Evolutionary conservation across 768 basidiomycete genomes (phyloP).

Genomic region (Pleurotus eryngii): DNA sequence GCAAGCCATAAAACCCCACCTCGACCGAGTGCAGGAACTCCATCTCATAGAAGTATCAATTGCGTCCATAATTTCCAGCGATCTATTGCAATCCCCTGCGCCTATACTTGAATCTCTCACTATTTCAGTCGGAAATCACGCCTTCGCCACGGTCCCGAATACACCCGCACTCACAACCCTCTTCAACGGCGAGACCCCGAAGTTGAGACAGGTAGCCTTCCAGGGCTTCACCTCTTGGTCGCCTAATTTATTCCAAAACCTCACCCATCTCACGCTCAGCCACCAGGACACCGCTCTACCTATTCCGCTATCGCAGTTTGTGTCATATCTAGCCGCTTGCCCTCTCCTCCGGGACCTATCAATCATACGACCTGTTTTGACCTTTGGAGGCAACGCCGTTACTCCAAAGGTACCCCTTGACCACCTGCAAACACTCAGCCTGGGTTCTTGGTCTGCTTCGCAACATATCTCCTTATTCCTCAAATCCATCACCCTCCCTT

Average conservation of each 20-base stretch:
- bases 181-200: background rate
- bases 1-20: background rate
- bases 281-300: background rate
- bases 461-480: conserved; percentile 3
- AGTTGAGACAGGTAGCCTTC: background rate
- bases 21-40: background rate
- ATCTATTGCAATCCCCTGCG: background rate
- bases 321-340: background rate
- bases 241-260: conserved; percentile 1
- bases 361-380: conserved; percentile 1
- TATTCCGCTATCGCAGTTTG: background rate
- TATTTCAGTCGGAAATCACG: background rate
- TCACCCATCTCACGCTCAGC: conserved; percentile 5
- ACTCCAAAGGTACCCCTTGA: background rate
- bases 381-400: background rate
- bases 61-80: background rate
- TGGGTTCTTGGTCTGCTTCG: conserved; percentile 2
- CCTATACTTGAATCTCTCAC: background rate
- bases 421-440: background rate
- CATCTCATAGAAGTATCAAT: background rate
- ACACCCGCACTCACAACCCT: background rate
- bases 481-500: background rate
- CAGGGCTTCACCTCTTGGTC: conserved; percentile 7
- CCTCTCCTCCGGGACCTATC: background rate
- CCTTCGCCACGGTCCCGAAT: background rate